A percentile compares a stretch with the other conserved stretches of the same genome.
These are phyloP conservation scores for Grosmannia penicillata DNA, from an alignment of 2,329 filamentous ascomycete species.

Conservation along the genomic window DNA sequence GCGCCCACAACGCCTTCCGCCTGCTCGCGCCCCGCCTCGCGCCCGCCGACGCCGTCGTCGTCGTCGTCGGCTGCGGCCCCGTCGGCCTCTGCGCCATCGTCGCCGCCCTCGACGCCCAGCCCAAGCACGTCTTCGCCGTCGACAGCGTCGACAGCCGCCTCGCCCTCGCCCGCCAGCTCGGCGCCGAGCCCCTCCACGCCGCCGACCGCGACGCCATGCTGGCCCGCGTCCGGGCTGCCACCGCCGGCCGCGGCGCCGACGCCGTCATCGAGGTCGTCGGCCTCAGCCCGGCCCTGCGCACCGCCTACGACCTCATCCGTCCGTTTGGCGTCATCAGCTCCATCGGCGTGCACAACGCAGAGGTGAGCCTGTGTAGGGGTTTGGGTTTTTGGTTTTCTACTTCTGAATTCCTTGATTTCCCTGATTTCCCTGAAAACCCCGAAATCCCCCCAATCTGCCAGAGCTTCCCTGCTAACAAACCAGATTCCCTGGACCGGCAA, in stretches of 20 bases:
- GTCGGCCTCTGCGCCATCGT: constrained; percentile 75
- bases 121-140: constrained; percentile 63
- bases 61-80: constrained; percentile 73
- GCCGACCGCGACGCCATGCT: constrained; percentile 50
- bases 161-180: constrained; percentile 55
- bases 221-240: constrained; percentile 57
- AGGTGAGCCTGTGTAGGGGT: too few relatives aligned
- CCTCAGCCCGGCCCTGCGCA: constrained; percentile 50
- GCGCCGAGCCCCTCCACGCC: constrained; percentile 68
- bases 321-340: constrained; percentile 62
- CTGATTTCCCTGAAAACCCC: too few relatives aligned
- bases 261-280: constrained; percentile 71
- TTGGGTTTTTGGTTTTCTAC: neutral
- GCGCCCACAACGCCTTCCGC: constrained; percentile 62
- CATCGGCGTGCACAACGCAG: constrained; percentile 61
- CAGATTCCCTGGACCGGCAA: constrained; percentile 52
- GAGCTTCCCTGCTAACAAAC: neutral
- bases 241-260: constrained; percentile 70
- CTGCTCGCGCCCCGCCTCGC: constrained; percentile 35
- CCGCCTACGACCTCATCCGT: constrained; percentile 55
- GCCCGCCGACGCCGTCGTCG: constrained; percentile 52
- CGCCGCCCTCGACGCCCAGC: constrained; percentile 59
- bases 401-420: neutral
- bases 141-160: constrained; percentile 65
- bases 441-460: too few relatives aligned